Percentiles rank a stretch among this genome's conserved stretches.
These are phyloP conservation scores for Fistulina hepatica DNA, from an alignment of 1,284 basidiomycete species.

Conservation along the genomic window DNA sequence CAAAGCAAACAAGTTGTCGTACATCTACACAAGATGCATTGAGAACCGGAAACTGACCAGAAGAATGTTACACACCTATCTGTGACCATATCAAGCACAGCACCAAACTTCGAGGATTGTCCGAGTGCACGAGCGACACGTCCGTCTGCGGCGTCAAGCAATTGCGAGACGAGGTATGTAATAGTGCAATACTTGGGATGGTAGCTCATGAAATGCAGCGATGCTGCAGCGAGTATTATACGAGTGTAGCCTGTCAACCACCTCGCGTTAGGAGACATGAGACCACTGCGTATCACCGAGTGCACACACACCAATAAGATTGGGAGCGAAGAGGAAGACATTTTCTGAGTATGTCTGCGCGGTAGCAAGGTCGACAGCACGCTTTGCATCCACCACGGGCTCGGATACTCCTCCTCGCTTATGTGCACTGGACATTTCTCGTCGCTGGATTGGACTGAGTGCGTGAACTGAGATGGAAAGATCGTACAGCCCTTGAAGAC, in stretches of 20 bases:
- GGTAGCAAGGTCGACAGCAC: slow-evolving; percentile 75
- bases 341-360: slow-evolving; percentile 81
- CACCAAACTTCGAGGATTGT: slow-evolving; percentile 94
- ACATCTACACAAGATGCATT: slow-evolving; percentile 47
- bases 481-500: no score
- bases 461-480: no score
- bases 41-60: not conserved
- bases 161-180: slow-evolving; percentile 84
- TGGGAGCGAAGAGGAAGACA: slow-evolving; percentile 93
- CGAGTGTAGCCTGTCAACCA: slow-evolving; percentile 70
- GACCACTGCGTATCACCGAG: not conserved
- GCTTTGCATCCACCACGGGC: slow-evolving; percentile 67
- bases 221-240: slow-evolving; percentile 82
- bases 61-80: slow-evolving; percentile 60
- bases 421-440: no score
- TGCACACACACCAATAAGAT: slow-evolving; percentile 71
- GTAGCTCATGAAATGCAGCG: slow-evolving; percentile 89
- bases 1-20: slow-evolving; percentile 93
- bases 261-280: not conserved
- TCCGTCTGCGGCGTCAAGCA: slow-evolving; percentile 94
- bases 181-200: slow-evolving; percentile 91
- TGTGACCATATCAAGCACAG: slow-evolving; percentile 99
- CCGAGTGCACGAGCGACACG: slow-evolving; percentile 83
- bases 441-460: slow-evolving; percentile 26
- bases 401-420: slow-evolving; percentile 40